phyloP scores from a whole-genome alignment of 129 eudicot species.

The Sambucus nigra region DNA sequence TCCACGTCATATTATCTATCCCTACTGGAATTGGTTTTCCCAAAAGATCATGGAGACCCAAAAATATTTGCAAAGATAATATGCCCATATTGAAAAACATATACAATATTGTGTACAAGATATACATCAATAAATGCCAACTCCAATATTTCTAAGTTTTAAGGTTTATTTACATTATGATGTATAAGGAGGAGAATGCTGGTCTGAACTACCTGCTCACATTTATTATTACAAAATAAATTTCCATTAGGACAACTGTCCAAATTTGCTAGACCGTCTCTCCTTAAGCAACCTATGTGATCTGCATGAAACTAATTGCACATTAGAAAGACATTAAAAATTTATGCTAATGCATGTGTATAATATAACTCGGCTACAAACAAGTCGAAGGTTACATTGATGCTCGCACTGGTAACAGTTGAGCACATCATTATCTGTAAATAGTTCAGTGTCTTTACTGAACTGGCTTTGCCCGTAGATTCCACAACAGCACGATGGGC shows the following conservation, averaged over 20 bases:
- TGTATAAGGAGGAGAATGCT: background rate
- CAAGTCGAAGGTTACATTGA: constrained; percentile 34
- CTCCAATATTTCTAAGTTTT: no score
- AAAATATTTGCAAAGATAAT: constrained; percentile 40
- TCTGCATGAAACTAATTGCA: constrained; percentile 29
- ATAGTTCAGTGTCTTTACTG: constrained; percentile 16
- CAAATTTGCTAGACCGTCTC: constrained; percentile 19
- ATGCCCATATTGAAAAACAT: background rate
- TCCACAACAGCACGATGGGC: constrained; percentile 87
- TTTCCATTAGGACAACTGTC: constrained; percentile 23
- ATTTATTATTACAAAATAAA: constrained; percentile 64
- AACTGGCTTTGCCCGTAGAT: constrained; percentile 45
- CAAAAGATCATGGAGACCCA: constrained; percentile 47
- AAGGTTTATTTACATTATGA: no score
- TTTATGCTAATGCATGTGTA: background rate
- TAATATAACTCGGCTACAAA: constrained; percentile 4
- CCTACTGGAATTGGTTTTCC: constrained; percentile 60
- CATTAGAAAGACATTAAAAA: constrained; percentile 2
- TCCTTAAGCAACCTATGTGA: constrained; percentile 61
- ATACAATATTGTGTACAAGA: no score
- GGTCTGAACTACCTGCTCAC: constrained; percentile 52
- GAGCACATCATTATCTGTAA: constrained; percentile 19
- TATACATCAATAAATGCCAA: no score
- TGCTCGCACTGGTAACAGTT: constrained; percentile 69
- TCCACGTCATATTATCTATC: constrained; percentile 65